Base-by-base conservation (phyloP, 225 moss, liverwort and hornwort species). In the Rhytidiadelphus loreus region DNA sequence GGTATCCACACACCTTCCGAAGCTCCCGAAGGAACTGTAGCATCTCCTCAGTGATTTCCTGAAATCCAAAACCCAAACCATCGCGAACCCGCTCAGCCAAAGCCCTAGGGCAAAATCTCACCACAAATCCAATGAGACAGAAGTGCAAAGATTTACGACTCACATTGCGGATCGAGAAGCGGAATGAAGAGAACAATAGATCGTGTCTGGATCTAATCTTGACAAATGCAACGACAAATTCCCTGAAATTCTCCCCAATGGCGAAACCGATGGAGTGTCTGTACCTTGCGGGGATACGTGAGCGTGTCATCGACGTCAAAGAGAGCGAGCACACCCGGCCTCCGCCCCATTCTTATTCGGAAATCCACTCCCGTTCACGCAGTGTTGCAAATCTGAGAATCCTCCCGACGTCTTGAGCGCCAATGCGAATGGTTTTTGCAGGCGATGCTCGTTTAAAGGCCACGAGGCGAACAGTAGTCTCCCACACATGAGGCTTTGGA, bases 291-390 rank as follows among this genome's bases (percentile, higher is more conserved):
- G 55, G 98, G 90, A 59, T 92, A 92, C n/a, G 96, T 98, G 65
- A 98, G 95, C 48, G 98, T 98, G 83, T 96, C 98, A 91, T 98
- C 98, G 43, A 98, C 96, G 75, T 98, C 98, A 63, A 98, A 98
- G 18, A 98, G 94, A 72, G 95, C 96, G 86, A 98, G 91, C 64
- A 98, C 95, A 13, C 93, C 95, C 41, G 76, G 83, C 69, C 90
- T 95, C 29, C 89, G 88, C 81, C 92, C 92, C 86, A 93, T 95
- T 12, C 87, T 16, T 32, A 32, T 6, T 56, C 72, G 19, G 17
- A 46, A 83, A 60, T 53, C 35, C 39, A 30, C 44, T 87, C 77
- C 19, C 37, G 56, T 32, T 33, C 63, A 23, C 73, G 16, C 46
- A 41, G 74, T 61, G 63, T 46, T 33, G 39, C 77, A 86, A 87